Conservation (phyloP, 371 early-diverging fungal species). For the Mucor velutinosus region DNA sequence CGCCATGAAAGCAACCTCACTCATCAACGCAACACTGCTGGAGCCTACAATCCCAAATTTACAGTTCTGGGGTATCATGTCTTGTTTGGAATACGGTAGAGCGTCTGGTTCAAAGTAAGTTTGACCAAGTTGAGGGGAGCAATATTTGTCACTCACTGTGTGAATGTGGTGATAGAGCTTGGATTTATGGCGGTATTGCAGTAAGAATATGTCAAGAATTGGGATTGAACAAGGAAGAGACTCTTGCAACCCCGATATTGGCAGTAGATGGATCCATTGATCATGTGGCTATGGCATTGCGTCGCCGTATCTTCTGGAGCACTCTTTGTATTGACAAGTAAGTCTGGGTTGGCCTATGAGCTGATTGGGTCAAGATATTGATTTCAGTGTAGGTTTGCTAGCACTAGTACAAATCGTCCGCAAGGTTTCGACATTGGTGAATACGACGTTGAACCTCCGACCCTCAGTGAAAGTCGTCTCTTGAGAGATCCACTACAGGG, state of each 20-base stretch:
- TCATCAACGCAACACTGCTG: slow-evolving; percentile 47
- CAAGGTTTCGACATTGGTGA: slow-evolving; percentile 59
- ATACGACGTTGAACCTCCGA: slow-evolving; percentile 54
- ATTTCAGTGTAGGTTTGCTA: slow-evolving; percentile 33
- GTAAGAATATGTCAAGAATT: slow-evolving; percentile 63
- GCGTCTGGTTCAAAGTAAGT: slow-evolving; percentile 56
- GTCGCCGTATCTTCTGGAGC: slow-evolving; percentile 66
- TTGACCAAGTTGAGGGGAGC: not conserved
- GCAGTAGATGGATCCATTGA: slow-evolving; percentile 39
- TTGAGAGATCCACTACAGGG: slow-evolving; percentile 35
- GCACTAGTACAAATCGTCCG: slow-evolving; percentile 60
- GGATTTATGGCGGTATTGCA: slow-evolving; percentile 69
- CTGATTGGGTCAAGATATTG: not conserved
- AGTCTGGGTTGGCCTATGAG: slow-evolving; percentile 4
- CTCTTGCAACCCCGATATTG: slow-evolving; percentile 32
- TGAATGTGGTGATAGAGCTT: slow-evolving; percentile 36
- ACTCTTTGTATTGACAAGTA: slow-evolving; percentile 55
- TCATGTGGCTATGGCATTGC: slow-evolving; percentile 54
- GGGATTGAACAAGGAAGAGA: slow-evolving; percentile 58
- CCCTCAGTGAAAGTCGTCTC: slow-evolving; percentile 48
- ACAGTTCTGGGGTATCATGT: slow-evolving; percentile 62
- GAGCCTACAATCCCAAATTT: slow-evolving; percentile 59
- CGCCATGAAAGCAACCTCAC: slow-evolving; percentile 43
- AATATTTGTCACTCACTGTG: not conserved
- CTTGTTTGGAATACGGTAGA: slow-evolving; percentile 63